Conservation (phyloP, 306 rosid genomes). For the Acacia acuminata region DNA sequence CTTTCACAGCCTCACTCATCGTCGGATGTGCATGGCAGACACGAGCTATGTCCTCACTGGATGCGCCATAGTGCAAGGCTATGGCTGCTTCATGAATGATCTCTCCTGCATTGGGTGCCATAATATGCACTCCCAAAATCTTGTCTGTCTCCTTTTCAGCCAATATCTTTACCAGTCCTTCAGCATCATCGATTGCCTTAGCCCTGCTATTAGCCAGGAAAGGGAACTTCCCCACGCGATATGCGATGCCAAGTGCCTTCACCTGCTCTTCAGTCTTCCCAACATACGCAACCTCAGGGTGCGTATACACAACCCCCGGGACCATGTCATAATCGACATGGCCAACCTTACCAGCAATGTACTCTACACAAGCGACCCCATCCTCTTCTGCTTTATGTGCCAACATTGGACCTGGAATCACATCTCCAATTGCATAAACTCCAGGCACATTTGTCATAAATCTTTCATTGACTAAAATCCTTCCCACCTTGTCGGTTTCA, state of each 20-base stretch:
- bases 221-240: slow-evolving; percentile 80
- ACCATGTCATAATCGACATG: slow-evolving; percentile 98
- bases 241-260: slow-evolving; percentile 54
- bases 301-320: slow-evolving; percentile 95
- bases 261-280: slow-evolving; percentile 99
- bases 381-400: slow-evolving; percentile 99
- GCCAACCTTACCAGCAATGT: slow-evolving; percentile 89
- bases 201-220: slow-evolving; percentile 78
- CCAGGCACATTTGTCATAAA: slow-evolving; percentile 76
- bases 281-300: slow-evolving; percentile 92
- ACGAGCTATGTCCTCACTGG: slow-evolving; percentile 73
- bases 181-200: slow-evolving; percentile 72
- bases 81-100: slow-evolving; percentile 72
- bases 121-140: slow-evolving; percentile 72
- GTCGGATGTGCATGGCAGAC: slow-evolving; percentile 83
- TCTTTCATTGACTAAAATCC: slow-evolving; percentile 81
- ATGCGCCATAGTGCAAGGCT: slow-evolving; percentile 64
- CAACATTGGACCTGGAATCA: slow-evolving; percentile 97
- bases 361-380: slow-evolving; percentile 98
- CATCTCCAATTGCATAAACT: slow-evolving; percentile 92
- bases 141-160: slow-evolving; percentile 72
- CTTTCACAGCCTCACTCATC: slow-evolving; percentile 79
- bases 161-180: slow-evolving; percentile 67
- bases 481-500: slow-evolving; percentile 79
- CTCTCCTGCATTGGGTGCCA: slow-evolving; percentile 80